These are phyloP conservation scores for Fusarium napiforme DNA, from an alignment of 2,329 filamentous ascomycete species.

Conservation along the genomic window DNA sequence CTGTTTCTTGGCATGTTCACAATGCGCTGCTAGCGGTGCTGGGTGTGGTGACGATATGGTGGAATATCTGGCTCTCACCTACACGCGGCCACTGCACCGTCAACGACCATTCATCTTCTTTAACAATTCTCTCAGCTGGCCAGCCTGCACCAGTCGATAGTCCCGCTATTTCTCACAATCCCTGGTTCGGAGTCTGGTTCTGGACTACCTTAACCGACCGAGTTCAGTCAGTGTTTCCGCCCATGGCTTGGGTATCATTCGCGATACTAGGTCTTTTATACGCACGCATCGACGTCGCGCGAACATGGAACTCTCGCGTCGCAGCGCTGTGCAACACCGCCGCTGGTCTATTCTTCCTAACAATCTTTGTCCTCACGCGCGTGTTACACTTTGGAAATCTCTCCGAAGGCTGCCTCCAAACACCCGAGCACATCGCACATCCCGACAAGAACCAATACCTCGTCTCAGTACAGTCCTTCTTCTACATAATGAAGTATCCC, in stretches of 20 bases:
- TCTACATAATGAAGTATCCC: conserved; percentile 60
- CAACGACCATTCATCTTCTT: conserved; percentile 11
- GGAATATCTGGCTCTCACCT: conserved; percentile 59
- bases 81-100: conserved; percentile 51
- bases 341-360: conserved; percentile 46
- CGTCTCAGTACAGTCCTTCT: conserved; percentile 54
- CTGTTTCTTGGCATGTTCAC: conserved; percentile 55
- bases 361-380: conserved; percentile 56
- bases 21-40: conserved; percentile 52
- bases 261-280: conserved; percentile 58
- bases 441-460: conserved; percentile 55
- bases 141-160: not conserved
- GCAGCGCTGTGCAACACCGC: conserved; percentile 45
- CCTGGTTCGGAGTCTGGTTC: conserved; percentile 55
- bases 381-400: conserved; percentile 57
- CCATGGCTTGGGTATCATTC: conserved; percentile 60
- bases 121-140: not conserved
- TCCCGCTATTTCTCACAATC: conserved; percentile 32
- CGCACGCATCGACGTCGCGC: conserved; percentile 52
- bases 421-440: conserved; percentile 49
- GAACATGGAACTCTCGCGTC: conserved; percentile 45
- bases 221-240: conserved; percentile 56
- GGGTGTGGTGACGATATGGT: conserved; percentile 54
- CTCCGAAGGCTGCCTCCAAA: conserved; percentile 55
- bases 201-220: conserved; percentile 45